Conservation (phyloP, 768 basidiomycete species). For the Wakefieldia striispora region DNA sequence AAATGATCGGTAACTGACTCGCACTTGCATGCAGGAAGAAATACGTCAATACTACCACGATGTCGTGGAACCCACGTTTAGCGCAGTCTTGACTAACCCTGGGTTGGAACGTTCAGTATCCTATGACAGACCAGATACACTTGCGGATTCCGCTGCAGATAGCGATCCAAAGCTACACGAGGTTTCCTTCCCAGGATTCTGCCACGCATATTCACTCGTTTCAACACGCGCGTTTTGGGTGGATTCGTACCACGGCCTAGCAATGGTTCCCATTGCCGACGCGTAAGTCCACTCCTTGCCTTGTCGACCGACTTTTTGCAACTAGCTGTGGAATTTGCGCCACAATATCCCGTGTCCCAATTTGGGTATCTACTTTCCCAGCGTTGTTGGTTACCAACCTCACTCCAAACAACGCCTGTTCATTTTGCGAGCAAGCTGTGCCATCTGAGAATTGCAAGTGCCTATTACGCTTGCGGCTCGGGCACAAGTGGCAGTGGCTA, state of each 20-base stretch:
- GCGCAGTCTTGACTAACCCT: conserved; percentile 7
- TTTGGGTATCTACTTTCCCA: conserved; percentile 4
- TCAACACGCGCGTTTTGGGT: conserved; percentile 82
- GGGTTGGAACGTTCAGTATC: conserved; percentile 1
- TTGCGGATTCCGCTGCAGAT: neutral
- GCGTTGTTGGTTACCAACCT: conserved; percentile 12
- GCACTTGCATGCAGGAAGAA: conserved; percentile 30
- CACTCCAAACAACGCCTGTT: conserved; percentile 10
- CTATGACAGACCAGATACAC: neutral
- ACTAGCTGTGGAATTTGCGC: conserved; percentile 12
- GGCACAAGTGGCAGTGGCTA: conserved; percentile 21
- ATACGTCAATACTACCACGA: conserved; percentile 32
- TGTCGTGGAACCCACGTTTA: conserved; percentile 32
- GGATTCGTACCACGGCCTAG: conserved; percentile 75
- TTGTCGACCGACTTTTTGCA: conserved; percentile 2
- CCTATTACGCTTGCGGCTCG: conserved; percentile 7
- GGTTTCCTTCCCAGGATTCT: conserved; percentile 30
- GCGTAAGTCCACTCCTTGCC: conserved; percentile 45
- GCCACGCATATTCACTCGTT: conserved; percentile 55
- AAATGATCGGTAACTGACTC: conserved; percentile 16
- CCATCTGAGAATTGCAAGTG: conserved; percentile 17
- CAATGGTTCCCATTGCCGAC: conserved; percentile 86
- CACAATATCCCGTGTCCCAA: conserved; percentile 17
- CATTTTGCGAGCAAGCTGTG: conserved; percentile 13
- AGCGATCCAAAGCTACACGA: conserved; percentile 1